A percentile compares a stretch with the other conserved stretches of the same genome.
phyloP scores from a whole-genome alignment of 805 yeast species.

The Wickerhamomyces hampshirensis region DNA sequence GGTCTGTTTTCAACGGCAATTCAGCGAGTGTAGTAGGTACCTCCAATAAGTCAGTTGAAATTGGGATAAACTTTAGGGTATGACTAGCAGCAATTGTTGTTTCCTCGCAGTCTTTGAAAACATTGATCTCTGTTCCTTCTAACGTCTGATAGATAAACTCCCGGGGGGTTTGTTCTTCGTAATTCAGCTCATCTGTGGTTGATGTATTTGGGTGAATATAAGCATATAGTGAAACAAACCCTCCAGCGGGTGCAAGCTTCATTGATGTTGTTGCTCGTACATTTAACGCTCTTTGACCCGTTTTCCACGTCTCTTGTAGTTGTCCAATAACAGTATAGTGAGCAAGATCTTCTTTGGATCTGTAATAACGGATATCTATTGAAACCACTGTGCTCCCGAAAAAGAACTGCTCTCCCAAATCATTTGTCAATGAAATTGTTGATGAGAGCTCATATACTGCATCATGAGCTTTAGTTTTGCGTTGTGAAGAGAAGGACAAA shows the following conservation, averaged over 20 bases:
- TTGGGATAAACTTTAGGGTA: constrained; percentile 10
- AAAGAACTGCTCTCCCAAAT: constrained; percentile 36
- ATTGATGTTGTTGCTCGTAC: constrained; percentile 2
- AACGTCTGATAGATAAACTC: constrained; percentile 11
- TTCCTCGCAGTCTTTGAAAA: constrained; percentile 5
- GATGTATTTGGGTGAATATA: constrained; percentile 2
- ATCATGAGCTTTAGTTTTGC: constrained; percentile 7
- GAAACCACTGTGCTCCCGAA: constrained; percentile 25
- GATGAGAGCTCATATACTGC: constrained; percentile 15
- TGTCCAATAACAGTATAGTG: not conserved
- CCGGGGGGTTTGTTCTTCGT: constrained; percentile 5
- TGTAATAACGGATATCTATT: constrained; percentile 7
- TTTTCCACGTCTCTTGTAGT: constrained; percentile 12
- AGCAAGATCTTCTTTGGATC: not conserved
- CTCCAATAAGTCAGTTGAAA: constrained; percentile 13
- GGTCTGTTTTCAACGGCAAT: constrained; percentile 17
- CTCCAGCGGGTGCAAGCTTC: constrained; percentile 1
- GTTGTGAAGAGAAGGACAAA: constrained; percentile 1
- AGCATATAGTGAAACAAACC: constrained; percentile 12
- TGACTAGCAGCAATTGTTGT: constrained; percentile 1
- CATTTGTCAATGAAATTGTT: constrained; percentile 30
- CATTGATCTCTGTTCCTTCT: constrained; percentile 4
- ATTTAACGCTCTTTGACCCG: constrained; percentile 20
- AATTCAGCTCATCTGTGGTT: constrained; percentile 11
- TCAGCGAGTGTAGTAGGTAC: constrained; percentile 9